Evolutionary conservation across 148 eudicot genomes (phyloP).

Genomic region (Fallopia convolvulus): DNA sequence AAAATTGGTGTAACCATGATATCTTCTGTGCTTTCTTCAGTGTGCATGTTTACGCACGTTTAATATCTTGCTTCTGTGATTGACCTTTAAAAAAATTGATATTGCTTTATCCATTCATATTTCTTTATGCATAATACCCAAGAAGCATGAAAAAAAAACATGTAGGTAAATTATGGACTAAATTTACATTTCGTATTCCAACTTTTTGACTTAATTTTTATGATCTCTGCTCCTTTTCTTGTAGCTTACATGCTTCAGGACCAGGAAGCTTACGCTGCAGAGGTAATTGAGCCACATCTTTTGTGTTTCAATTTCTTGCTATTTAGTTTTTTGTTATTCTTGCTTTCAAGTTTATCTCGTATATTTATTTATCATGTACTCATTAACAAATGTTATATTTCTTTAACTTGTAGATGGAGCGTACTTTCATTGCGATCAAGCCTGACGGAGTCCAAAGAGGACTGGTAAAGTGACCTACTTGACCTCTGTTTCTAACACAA

Average conservation of each 20-base stretch:
- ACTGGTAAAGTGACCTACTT: conserved; percentile 37
- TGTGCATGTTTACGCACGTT: background rate
- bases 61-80: background rate
- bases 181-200: background rate
- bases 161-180: background rate
- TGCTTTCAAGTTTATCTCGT: background rate
- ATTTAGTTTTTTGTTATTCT: background rate
- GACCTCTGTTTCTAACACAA: background rate
- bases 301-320: background rate
- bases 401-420: conserved; percentile 52
- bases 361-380: background rate
- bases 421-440: conserved; percentile 96
- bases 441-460: conserved; percentile 99
- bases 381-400: background rate
- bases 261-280: conserved; percentile 82
- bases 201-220: background rate
- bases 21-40: background rate
- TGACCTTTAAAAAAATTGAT: background rate
- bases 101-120: background rate
- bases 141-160: background rate
- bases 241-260: conserved; percentile 89
- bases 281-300: conserved; percentile 34
- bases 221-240: background rate
- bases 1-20: background rate
- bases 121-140: background rate